phyloP scores from a whole-genome alignment of 2,329 filamentous ascomycete species.

The Beauveria sp. region DNA sequence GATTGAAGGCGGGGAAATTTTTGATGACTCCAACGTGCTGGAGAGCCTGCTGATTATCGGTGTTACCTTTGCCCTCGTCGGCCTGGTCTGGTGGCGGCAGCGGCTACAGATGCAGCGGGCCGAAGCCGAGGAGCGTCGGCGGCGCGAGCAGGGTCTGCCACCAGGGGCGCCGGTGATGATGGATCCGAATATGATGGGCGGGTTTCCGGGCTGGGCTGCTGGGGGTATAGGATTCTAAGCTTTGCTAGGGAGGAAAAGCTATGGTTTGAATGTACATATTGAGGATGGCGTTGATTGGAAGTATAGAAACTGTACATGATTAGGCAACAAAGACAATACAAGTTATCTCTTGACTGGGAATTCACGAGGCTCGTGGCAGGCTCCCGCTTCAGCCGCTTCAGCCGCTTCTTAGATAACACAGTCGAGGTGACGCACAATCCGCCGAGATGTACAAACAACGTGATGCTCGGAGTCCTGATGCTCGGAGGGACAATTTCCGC shows the following conservation, averaged over 20 bases:
- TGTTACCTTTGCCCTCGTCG: conserved; percentile 64
- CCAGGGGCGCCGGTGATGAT: conserved; percentile 18
- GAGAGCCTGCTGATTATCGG: conserved; percentile 81
- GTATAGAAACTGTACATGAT: conserved; percentile 4
- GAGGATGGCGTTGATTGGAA: neutral
- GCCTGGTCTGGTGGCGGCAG: conserved; percentile 75
- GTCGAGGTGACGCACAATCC: neutral
- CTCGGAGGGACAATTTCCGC: neutral
- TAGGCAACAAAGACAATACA: neutral
- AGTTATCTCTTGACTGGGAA: neutral
- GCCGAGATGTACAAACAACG: neutral
- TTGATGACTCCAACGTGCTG: conserved; percentile 69
- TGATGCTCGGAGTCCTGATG: neutral
- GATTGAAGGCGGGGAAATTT: conserved; percentile 52
- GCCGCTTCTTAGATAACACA: neutral
- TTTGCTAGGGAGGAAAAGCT: neutral
- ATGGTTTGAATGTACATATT: conserved; percentile 1
- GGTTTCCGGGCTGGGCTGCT: conserved; percentile 29
- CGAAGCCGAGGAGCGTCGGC: conserved; percentile 25
- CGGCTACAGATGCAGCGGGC: conserved; percentile 53
- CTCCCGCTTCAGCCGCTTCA: too few relatives aligned
- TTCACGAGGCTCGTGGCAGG: neutral
- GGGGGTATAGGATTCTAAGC: conserved; percentile 26
- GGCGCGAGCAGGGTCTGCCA: conserved; percentile 25
- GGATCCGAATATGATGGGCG: conserved; percentile 17